Evolutionary conservation across 495 filamentous ascomycete species (phyloP), one percentile per base, ranked within the genome.

Genomic region (Daldinia decipiens): DNA sequence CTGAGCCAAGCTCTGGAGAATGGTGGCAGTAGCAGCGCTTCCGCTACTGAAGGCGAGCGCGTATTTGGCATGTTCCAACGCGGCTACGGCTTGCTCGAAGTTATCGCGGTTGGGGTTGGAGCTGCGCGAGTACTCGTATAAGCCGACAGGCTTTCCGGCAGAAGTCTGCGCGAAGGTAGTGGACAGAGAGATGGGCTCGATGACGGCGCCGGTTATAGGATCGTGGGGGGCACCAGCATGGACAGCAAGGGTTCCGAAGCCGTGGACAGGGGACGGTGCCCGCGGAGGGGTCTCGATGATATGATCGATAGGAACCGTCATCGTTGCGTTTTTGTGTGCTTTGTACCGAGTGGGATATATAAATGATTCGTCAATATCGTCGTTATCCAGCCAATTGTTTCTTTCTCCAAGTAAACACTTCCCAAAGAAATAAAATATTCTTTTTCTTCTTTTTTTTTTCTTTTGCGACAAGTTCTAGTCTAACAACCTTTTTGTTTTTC

Each of bases 1-100:
- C 5, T 91, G 85, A 45, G 96, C 93, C 59, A 99, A 88, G 52
- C 91, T 95, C 78, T 99, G 95, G 38, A 99, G 88, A 73, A 98
- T 92, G 60, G 86, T 91, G 59, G 96, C 94, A 0, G 96, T 99
- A 9, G 95, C 92, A 29, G 95, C 95, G 67, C 93, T 97, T 71
- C 95, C 95, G 26, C 95, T 98, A 31, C 92, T 90, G 82, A 97
- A 99, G 65, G 95, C 95, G 27, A 99, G 89, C 32, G 96, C 95
- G 77, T 95, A 92, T 75, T 91, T 92, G 67, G 93, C 96, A 63
- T 94, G 87, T 80, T 99, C 95, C 63, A 99, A 89, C 5, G 93
- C 91, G 19, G 96, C 95, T 40, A 98, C 87, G 57, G 94, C 94
- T 59, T 84, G 82, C 83, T 99, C 96, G 72, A 99, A 98, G 83